Base-by-base conservation (phyloP, 305 asterid genomes). In the Coffea humblotiana region DNA sequence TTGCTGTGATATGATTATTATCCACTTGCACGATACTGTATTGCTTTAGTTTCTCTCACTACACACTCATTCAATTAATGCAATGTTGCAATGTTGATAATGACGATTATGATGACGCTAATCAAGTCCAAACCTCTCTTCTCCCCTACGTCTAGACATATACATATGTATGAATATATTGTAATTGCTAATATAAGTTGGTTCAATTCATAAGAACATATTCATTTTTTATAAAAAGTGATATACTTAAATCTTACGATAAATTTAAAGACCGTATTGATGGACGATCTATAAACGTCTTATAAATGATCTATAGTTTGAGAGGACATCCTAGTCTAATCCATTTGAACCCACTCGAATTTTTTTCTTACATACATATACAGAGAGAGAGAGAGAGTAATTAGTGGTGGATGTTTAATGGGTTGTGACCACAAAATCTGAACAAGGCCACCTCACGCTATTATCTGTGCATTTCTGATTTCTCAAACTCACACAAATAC, bases 81-180 rank as follows among this genome's bases (percentile, higher is more conserved):
- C 77, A 71, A 56, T 21, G 72, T 72, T 60, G 71, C 77, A 71
- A 56, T 21, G 72, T 72, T 71, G 77, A 61, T 71, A 48, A 63
- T 72, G 82, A 79, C 82, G 29, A 72, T 63, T 27, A 79, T 45
- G 66, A 40, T 79, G 82, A 61, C 47, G 72, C 37, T 60, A 23
- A 13, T 60, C 43, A 23, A 60, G 65, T 72, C 71, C 72, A 13
- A 40, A 71, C 63, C 27, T 35, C 49, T 29, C 40, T 25, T 73
- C 63, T 73, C 21, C 61, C 72, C 60, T 6, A 3, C 43, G 43
- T 40, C 43, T 40, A 40, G 43, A 40, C 43, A 32, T 29, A 29
- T 29, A 29, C 1, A 0, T 32, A 32, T 32, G 2, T 32, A 1
- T 32, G 2, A 1, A 32, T 32, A 32, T 32, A 32, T 32, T 32